Evolutionary conservation across 306 rosid genomes (phyloP), one percentile per base, ranked within the genome.

Genomic region (Medicago arabica): DNA sequence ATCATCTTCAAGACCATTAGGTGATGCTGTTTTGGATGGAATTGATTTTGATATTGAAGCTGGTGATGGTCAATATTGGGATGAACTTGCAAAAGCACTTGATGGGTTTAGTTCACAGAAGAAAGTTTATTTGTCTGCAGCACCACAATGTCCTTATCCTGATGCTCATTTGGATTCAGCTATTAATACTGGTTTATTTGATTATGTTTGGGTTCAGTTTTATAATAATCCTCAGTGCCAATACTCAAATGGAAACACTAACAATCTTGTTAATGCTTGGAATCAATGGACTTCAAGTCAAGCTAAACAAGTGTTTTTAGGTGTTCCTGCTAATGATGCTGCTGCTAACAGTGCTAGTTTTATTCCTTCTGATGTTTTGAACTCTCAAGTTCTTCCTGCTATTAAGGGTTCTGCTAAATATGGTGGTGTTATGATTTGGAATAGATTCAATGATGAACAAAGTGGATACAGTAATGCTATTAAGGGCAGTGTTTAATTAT

Each of bases 351-450:
- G 78, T 0, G 77, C 87, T 6, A 95, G 95, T 0, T 87, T 74
- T 34, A 83, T 91, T 79, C 85, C 94, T 2, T 57, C 84, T 0
- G 75, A 81, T 21, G 75, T 89, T 2, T 90, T 90, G 0, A 89
- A 83, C 0, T 76, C 88, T 0, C 54, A 85, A 7, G 79, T 11
- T 89, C 91, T 6, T 78, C 92, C 97, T 11, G 14, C 74, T 2
- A 82, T 91, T 25, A 84, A 83, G 69, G 14, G 36, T 21, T 79
- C 87, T 53, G 0, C 80, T 0, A 90, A 85, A 55, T 88, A 90
- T 14, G 93, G 93, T 38, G 93, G 96, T 6, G 84, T 90, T 13
- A 90, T 90, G 96, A 55, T 90, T 3, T 90, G 93, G 93, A 72
- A 59, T 71, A 86, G 84, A 47, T 16, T 6, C 40, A 59, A 73